Evolutionary conservation across 2,329 filamentous ascomycete genomes (phyloP).

Genomic region (Drechslerella dactyloides): DNA sequence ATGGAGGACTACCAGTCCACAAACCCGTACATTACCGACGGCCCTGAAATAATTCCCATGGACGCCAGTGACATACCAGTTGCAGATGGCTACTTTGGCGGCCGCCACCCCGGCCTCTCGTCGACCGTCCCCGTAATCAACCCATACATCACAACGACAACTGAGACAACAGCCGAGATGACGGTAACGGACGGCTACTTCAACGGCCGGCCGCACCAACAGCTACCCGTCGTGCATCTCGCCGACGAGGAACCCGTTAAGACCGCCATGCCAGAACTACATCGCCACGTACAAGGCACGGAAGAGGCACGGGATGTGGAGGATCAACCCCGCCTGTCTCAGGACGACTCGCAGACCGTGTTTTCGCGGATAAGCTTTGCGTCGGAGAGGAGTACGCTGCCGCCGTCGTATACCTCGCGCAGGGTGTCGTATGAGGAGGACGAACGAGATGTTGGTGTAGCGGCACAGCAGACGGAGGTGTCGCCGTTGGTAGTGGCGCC

Average conservation of each 20-base stretch:
- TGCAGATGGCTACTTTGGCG: constrained; percentile 42
- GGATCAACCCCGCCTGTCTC: constrained; percentile 12
- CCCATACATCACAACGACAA: constrained; percentile 45
- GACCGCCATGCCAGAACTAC: constrained; percentile 40
- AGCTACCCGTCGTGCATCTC: constrained; percentile 41
- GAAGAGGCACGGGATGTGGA: constrained; percentile 7
- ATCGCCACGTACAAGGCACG: neutral
- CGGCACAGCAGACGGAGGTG: constrained; percentile 8
- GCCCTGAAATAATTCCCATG: constrained; percentile 5
- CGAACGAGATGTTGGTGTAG: constrained; percentile 6
- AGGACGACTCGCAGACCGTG: constrained; percentile 35
- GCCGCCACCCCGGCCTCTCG: constrained; percentile 20
- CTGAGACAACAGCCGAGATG: constrained; percentile 47
- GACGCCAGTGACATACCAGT: constrained; percentile 34
- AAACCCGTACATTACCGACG: constrained; percentile 45
- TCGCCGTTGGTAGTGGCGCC: constrained; percentile 27
- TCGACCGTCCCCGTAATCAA: constrained; percentile 16
- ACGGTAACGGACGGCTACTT: constrained; percentile 46
- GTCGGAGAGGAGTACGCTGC: constrained; percentile 48
- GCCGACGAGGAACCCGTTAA: constrained; percentile 44
- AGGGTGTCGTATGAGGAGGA: constrained; percentile 44
- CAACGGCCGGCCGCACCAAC: constrained; percentile 47
- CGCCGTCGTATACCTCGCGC: constrained; percentile 48
- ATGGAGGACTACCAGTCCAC: constrained; percentile 45
- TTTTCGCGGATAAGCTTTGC: constrained; percentile 46